Percentiles rank a stretch among this genome's conserved stretches.
Conservation (phyloP, 169 alveolate genomes). For the Eimeria maxima region DNA sequence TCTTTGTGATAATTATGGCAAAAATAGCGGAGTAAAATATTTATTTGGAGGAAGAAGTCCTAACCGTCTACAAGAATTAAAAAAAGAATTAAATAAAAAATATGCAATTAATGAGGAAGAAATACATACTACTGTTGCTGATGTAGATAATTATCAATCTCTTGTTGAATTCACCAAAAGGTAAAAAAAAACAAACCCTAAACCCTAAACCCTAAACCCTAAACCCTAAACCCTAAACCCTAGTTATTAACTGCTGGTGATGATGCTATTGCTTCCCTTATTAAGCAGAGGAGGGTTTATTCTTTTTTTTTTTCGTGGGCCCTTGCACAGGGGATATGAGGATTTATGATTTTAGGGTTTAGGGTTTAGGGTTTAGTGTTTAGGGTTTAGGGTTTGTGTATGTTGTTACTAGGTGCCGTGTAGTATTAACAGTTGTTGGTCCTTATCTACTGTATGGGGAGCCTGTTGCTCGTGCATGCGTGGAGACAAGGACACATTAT, state of each 20-base stretch:
- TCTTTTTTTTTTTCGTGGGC: neutral
- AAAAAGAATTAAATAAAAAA: neutral
- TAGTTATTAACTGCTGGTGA: neutral
- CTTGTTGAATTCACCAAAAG: slow-evolving; percentile 1
- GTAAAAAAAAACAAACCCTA: neutral
- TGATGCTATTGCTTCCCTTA: neutral
- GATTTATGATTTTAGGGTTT: neutral
- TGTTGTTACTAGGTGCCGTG: slow-evolving; percentile 11
- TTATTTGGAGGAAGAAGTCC: neutral
- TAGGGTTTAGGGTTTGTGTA: slow-evolving; percentile 1
- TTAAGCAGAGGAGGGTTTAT: neutral
- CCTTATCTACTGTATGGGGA: slow-evolving; percentile 77
- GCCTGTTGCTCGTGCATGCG: slow-evolving; percentile 73
- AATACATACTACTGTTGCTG: slow-evolving; percentile 13
- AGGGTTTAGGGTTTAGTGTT: slow-evolving; percentile 45
- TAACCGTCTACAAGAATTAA: neutral
- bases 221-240: slow-evolving; percentile 36
- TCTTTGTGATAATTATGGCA: neutral
- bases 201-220: slow-evolving; percentile 40
- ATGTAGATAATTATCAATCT: slow-evolving; percentile 12
- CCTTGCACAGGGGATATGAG: neutral
- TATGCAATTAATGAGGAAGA: neutral
- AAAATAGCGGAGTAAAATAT: neutral
- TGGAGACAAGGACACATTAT: slow-evolving; percentile 78
- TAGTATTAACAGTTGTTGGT: slow-evolving; percentile 65